Evolutionary conservation across 2,329 filamentous ascomycete genomes (phyloP), one percentile per base, ranked within the genome.

Genomic region (Pezicula carpinea): DNA sequence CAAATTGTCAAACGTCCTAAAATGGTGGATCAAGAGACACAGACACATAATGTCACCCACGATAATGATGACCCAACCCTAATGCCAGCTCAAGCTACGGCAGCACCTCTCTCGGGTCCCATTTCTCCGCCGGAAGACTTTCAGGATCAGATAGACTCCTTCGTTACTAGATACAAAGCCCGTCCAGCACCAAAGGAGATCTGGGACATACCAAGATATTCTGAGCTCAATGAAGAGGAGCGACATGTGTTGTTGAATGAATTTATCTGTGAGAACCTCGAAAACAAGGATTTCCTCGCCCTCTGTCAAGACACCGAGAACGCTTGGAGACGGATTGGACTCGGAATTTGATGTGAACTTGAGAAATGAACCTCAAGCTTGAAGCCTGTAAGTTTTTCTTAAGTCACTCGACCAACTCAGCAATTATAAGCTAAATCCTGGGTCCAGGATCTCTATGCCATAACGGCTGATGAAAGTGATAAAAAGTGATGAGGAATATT

Each of bases 261-360:
- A 19, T 76, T 76, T 52, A 71, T 80, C 45, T 65, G 73, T 32
- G 65, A 68, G n/a, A 68, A 70, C 47, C 64, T 80, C 3, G 66
- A 74, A 22, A 69, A 75, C 50, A 64, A 71, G 3, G 64, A 69
- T 17, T 80, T 80, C 49, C 46, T 73, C 5, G 69, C 66, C 15
- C 59, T 80, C n/a, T 72, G 73, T 43, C 65, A 73, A 49, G 74
- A 79, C 57, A 66, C 75, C 39, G 69, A 71, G 43, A 63, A 63
- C 11, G 69, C 71, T 51, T 79, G 75, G 76, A 64, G 66, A 48
- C 65, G 69, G 32, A 65, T 73, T 44, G 68, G 66, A n/a, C 57
- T 75, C n/a, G 69, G 66, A n/a, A 55, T 66, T 48, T 60, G 39
- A 56, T 11, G 26, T 11, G 6, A 4, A 11, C 13, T 17, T 14